Percentiles rank a stretch among this genome's conserved stretches.
These are phyloP conservation scores for Termitomyces titanicus DNA, from an alignment of 768 basidiomycete genomes.

Conservation along the genomic window DNA sequence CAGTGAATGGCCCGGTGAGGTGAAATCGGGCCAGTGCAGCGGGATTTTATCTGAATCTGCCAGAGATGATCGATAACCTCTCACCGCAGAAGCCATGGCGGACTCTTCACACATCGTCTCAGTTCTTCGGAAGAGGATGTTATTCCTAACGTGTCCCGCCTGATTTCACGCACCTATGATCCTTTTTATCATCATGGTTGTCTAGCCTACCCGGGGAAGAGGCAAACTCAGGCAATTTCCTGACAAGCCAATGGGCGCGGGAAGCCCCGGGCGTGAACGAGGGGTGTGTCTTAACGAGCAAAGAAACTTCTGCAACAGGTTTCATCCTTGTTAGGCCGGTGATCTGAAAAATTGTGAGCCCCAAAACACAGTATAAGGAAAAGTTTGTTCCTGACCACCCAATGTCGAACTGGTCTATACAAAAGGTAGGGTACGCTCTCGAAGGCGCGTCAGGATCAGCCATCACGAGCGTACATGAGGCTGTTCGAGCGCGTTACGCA, in stretches of 20 bases:
- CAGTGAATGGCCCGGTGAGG: no score
- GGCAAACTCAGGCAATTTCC: constrained; percentile 26
- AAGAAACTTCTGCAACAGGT: constrained; percentile 46
- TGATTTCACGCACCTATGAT: constrained; percentile 33
- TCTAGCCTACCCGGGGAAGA: constrained; percentile 39
- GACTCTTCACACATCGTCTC: constrained; percentile 21
- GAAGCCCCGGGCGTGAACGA: no score
- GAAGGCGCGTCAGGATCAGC: constrained; percentile 40
- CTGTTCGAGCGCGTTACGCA: constrained; percentile 43
- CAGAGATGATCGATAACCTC: no score
- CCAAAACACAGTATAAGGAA: no score
- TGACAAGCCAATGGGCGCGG: constrained; percentile 27
- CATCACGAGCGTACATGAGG: no score
- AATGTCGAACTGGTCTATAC: no score
- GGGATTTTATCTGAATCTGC: no score
- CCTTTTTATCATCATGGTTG: constrained; percentile 41
- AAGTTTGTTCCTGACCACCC: no score
- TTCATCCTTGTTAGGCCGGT: no score
- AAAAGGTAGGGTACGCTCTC: no score
- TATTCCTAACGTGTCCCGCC: constrained; percentile 42
- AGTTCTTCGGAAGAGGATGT: constrained; percentile 33
- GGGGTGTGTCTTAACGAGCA: constrained; percentile 50
- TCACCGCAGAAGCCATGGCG: background rate
- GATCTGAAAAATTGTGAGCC: no score
- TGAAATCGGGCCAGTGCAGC: no score